Conservation (phyloP, 2,329 filamentous ascomycete species). For the Hymenoscyphus occultus region DNA sequence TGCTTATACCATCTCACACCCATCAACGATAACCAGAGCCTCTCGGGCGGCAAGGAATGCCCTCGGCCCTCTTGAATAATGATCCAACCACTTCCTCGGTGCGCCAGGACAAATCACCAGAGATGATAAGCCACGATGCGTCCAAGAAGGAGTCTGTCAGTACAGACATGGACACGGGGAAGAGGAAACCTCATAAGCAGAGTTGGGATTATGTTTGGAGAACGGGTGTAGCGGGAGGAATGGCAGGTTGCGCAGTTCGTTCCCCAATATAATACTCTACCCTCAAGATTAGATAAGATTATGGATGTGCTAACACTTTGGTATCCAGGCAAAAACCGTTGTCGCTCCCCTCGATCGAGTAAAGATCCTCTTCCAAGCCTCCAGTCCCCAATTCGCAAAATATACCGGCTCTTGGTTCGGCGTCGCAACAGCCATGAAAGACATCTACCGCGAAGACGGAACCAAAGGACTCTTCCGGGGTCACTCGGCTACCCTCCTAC, state of each 20-base stretch:
- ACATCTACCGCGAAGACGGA: slow-evolving; percentile 78
- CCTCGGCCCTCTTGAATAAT: slow-evolving; percentile 55
- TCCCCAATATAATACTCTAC: not conserved
- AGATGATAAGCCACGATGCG: slow-evolving; percentile 38
- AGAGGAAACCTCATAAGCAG: slow-evolving; percentile 57
- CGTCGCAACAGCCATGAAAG: slow-evolving; percentile 74
- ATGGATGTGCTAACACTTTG: slow-evolving; percentile 15
- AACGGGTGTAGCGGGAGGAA: slow-evolving; percentile 80
- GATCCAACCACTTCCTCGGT: slow-evolving; percentile 46
- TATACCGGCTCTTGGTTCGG: slow-evolving; percentile 89
- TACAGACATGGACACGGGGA: slow-evolving; percentile 45
- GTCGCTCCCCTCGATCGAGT: slow-evolving; percentile 96
- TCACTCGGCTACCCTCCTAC: slow-evolving; percentile 87
- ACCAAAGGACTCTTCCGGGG: slow-evolving; percentile 79
- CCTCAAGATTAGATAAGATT: slow-evolving; percentile 7
- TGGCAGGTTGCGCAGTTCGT: slow-evolving; percentile 85
- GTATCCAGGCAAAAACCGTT: slow-evolving; percentile 78
- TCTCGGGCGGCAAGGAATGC: slow-evolving; percentile 46
- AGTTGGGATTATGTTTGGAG: slow-evolving; percentile 81
- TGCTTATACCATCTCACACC: slow-evolving; percentile 5
- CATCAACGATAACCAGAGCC: slow-evolving; percentile 21
- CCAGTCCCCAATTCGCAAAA: slow-evolving; percentile 89
- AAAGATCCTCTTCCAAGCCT: slow-evolving; percentile 97
- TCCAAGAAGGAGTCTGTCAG: slow-evolving; percentile 41
- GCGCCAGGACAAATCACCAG: slow-evolving; percentile 41